A percentile compares a stretch with the other conserved stretches of the same genome.
Evolutionary conservation across 441 rosid genomes (phyloP).

Genomic region (Kokia cookei): DNA sequence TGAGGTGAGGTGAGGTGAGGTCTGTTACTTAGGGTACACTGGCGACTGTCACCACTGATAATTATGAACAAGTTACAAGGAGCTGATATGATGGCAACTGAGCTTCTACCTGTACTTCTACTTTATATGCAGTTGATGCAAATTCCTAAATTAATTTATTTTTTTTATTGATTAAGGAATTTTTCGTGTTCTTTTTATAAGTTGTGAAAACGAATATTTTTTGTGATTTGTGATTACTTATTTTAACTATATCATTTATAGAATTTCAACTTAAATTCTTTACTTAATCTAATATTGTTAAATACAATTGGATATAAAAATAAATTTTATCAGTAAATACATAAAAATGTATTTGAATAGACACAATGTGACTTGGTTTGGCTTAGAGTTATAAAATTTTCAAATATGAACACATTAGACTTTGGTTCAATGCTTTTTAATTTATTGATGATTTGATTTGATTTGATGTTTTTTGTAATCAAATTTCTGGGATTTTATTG

Average conservation of each 20-base stretch:
- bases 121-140: not conserved
- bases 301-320: too few species aligned
- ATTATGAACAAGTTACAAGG: not conserved
- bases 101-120: not conserved
- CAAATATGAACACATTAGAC: not conserved
- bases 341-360: too few species aligned
- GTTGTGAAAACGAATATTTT: too few species aligned
- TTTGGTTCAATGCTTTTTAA: not conserved
- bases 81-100: not conserved
- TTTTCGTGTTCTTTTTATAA: too few species aligned
- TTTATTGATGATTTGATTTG: not conserved
- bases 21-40: not conserved
- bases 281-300: too few species aligned
- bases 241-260: too few species aligned
- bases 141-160: too few species aligned
- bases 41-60: constrained; percentile 18
- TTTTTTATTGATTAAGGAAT: too few species aligned
- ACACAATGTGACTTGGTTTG: not conserved
- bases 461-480: not conserved
- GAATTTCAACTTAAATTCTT: too few species aligned
- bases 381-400: not conserved
- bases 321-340: too few species aligned
- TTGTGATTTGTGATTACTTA: too few species aligned
- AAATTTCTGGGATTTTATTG: not conserved
- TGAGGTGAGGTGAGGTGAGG: not conserved